A percentile compares a stretch with the other conserved stretches of the same genome.
phyloP scores from a whole-genome alignment of 2,329 filamentous ascomycete genomes.

The Penicillium sp. region DNA sequence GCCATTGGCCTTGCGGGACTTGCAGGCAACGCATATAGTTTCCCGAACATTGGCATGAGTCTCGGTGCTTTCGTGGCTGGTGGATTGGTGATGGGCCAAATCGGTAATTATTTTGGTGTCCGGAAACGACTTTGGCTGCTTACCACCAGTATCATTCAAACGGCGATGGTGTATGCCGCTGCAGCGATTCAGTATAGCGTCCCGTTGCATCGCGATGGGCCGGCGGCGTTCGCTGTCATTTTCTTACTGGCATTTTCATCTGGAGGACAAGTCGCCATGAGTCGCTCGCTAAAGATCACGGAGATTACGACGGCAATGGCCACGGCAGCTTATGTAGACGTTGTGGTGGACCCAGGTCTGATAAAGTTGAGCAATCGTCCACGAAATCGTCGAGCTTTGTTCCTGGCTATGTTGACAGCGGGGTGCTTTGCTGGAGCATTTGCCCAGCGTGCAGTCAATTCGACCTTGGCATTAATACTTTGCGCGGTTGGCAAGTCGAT shows the following conservation, averaged over 20 bases:
- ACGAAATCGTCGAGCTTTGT: constrained; percentile 31
- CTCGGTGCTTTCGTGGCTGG: constrained; percentile 57
- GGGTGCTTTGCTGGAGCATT: too few relatives aligned
- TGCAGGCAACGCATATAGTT: constrained; percentile 51
- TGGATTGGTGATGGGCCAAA: constrained; percentile 57
- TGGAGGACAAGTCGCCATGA: constrained; percentile 60
- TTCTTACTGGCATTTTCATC: constrained; percentile 55
- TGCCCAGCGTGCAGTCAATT: too few relatives aligned
- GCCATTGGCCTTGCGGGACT: constrained; percentile 52
- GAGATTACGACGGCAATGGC: constrained; percentile 66
- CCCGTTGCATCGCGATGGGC: too few relatives aligned
- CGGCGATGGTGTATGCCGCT: constrained; percentile 43
- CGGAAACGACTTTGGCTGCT: constrained; percentile 56
- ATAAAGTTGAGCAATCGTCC: constrained; percentile 50
- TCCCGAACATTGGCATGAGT: constrained; percentile 55
- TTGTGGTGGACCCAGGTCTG: constrained; percentile 56
- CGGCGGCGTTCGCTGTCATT: too few relatives aligned
- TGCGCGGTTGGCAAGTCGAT: too few relatives aligned
- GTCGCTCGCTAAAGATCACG: constrained; percentile 54
- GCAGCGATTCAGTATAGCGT: too few relatives aligned
- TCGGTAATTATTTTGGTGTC: constrained; percentile 54
- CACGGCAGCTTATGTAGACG: constrained; percentile 61
- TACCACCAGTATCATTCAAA: constrained; percentile 54
- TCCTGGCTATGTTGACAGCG: too few relatives aligned
- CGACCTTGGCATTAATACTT: too few relatives aligned